Evolutionary conservation across 345 rosid genomes (phyloP).

Genomic region (Corymbia maculata): DNA sequence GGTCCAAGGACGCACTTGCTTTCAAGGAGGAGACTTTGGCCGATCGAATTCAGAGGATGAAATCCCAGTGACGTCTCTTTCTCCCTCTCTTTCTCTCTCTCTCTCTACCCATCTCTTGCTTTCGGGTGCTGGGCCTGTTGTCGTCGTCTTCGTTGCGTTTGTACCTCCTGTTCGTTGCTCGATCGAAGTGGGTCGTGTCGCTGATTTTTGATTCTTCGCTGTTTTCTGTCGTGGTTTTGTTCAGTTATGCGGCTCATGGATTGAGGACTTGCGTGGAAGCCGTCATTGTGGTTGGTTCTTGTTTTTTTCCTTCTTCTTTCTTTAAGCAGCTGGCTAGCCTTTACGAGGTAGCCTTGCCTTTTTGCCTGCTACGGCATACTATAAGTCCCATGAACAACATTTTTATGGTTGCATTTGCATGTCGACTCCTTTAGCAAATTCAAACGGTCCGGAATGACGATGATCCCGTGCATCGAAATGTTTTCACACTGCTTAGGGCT

Average conservation of each 20-base stretch:
- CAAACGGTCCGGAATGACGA: not conserved
- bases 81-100: not conserved
- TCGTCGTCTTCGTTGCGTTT: not conserved
- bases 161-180: not conserved
- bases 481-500: not conserved
- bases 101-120: not conserved
- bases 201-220: not conserved
- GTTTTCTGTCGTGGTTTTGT: not conserved
- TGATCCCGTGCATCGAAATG: not conserved
- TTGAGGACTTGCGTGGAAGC: conserved; percentile 81
- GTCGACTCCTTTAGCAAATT: not conserved
- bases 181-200: not conserved
- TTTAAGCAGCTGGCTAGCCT: not conserved
- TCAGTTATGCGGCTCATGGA: conserved; percentile 61
- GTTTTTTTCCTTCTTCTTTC: not conserved
- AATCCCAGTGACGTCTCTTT: conserved; percentile 37
- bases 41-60: conserved; percentile 61
- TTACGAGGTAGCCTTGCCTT: not conserved
- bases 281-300: conserved; percentile 56
- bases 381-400: not conserved
- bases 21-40: conserved; percentile 36
- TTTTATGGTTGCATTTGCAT: not conserved
- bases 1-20: conserved; percentile 52
- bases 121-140: not conserved
- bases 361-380: not conserved